Evolutionary conservation across 148 eudicot species (phyloP).

Genomic region (Diospyros kaki): DNA sequence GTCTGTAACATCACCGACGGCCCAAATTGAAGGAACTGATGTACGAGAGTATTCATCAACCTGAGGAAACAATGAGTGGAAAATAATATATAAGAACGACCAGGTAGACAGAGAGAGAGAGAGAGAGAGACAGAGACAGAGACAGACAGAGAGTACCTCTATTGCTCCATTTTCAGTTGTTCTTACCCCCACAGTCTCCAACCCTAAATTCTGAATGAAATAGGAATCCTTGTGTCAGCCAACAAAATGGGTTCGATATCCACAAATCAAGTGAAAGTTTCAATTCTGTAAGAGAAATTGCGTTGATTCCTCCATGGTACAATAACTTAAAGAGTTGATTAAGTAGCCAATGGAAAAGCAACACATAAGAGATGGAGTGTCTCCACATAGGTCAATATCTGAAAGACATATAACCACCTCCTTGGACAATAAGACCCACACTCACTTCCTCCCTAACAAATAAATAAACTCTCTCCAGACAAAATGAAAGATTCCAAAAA

Average conservation of each 20-base stretch:
- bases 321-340: not conserved
- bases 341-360: too few relatives aligned
- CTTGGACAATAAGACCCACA: too few relatives aligned
- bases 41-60: conserved; percentile 86
- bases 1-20: conserved; percentile 97
- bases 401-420: too few relatives aligned
- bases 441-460: too few relatives aligned
- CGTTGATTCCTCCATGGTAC: not conserved
- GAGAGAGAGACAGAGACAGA: too few relatives aligned
- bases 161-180: conserved; percentile 77
- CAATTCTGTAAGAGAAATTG: conserved; percentile 6
- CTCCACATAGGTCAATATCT: too few relatives aligned
- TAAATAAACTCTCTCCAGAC: too few relatives aligned
- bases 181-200: conserved; percentile 81
- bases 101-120: too few relatives aligned
- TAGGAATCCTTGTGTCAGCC: conserved; percentile 5
- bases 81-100: not conserved
- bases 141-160: conserved; percentile 38
- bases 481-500: too few relatives aligned
- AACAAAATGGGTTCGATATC: not conserved
- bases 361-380: too few relatives aligned
- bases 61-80: conserved; percentile 24
- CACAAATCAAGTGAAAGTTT: not conserved
- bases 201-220: conserved; percentile 71
- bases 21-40: conserved; percentile 96